Percentiles rank a stretch among this genome's conserved stretches.
Evolutionary conservation across 345 rosid species (phyloP).

Genomic region (Salix suchowensis): DNA sequence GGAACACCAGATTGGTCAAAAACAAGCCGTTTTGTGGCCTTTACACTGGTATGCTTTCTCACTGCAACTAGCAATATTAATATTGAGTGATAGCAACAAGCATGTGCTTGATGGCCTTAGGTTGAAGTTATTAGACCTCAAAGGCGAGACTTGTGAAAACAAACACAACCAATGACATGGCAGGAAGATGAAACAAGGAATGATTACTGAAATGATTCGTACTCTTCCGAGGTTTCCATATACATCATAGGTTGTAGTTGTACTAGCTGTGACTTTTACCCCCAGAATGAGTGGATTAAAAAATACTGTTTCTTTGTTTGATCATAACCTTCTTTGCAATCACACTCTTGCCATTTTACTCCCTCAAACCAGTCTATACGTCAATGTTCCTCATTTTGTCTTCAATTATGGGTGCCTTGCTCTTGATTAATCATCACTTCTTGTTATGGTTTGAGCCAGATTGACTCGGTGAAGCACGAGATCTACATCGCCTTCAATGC

Average conservation of each 20-base stretch:
- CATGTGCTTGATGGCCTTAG: not conserved
- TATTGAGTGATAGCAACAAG: not conserved
- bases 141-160: not conserved
- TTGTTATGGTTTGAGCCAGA: constrained; percentile 34
- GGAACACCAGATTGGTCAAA: constrained; percentile 84
- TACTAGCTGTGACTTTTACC: not conserved
- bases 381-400: not conserved
- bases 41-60: constrained; percentile 58
- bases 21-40: constrained; percentile 86
- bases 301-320: not conserved
- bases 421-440: not conserved
- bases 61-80: not conserved
- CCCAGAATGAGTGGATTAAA: not conserved
- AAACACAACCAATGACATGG: not conserved
- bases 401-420: not conserved
- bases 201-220: not conserved
- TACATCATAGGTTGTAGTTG: not conserved
- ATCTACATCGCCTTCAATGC: constrained; percentile 81
- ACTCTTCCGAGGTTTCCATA: not conserved
- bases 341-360: not conserved
- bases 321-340: not conserved
- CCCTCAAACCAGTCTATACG: not conserved
- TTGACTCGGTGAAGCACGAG: constrained; percentile 69
- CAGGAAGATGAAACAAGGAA: not conserved
- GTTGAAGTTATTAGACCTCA: not conserved